These are phyloP conservation scores for Fremontodendron californicum DNA, from an alignment of 345 rosid species.

Conservation along the genomic window DNA sequence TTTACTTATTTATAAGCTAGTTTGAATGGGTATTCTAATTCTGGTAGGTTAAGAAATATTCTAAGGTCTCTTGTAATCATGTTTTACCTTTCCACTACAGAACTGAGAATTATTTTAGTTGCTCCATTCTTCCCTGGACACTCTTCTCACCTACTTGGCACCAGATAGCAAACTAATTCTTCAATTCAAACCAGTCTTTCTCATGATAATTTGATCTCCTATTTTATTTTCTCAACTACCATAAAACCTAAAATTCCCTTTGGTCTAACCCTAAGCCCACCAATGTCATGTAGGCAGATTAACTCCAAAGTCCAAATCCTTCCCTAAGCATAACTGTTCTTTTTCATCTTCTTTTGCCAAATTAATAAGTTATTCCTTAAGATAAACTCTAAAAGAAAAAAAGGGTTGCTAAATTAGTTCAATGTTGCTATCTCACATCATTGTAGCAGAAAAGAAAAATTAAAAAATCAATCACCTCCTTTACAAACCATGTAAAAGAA, in stretches of 20 bases:
- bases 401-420: background rate
- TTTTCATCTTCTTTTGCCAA: background rate
- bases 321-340: background rate
- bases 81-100: background rate
- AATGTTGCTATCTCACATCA: background rate
- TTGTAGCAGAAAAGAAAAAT: background rate
- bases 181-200: background rate
- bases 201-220: background rate
- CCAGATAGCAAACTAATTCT: background rate
- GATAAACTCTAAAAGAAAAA: background rate
- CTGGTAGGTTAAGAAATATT: background rate
- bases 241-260: background rate
- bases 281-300: background rate
- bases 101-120: background rate
- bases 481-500: background rate
- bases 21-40: background rate
- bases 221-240: background rate
- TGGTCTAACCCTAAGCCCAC: background rate
- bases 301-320: background rate
- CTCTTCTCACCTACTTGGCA: background rate
- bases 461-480: constrained; percentile 20
- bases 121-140: background rate
- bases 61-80: background rate
- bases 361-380: background rate
- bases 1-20: background rate